Evolutionary conservation across 1,284 basidiomycete species (phyloP).

Genomic region (Phellinidium pouzarii): DNA sequence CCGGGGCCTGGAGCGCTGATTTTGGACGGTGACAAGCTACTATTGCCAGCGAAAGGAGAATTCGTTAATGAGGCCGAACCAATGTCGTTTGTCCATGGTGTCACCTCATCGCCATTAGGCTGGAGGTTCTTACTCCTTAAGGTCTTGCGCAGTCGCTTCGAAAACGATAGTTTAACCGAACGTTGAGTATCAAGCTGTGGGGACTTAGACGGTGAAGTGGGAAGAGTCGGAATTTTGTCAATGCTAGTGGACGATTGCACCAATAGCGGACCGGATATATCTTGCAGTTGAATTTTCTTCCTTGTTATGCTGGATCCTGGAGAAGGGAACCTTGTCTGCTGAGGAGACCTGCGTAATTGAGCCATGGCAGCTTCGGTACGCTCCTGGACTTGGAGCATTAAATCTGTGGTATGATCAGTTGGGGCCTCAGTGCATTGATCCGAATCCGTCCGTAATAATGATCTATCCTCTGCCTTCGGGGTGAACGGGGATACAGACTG

Average conservation of each 20-base stretch:
- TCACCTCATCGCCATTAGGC: conserved; percentile 46
- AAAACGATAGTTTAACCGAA: conserved; percentile 43
- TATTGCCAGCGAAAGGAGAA: conserved; percentile 21
- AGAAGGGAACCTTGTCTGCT: conserved; percentile 40
- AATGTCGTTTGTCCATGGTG: conserved; percentile 37
- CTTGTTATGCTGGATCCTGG: conserved; percentile 37
- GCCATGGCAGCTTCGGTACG: conserved; percentile 64
- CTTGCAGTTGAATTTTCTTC: conserved; percentile 58
- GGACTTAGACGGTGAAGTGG: conserved; percentile 32
- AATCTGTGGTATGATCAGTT: conserved; percentile 37
- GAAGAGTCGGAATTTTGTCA: conserved; percentile 62
- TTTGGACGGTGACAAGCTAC: conserved; percentile 19
- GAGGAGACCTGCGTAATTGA: conserved; percentile 55
- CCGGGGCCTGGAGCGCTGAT: conserved; percentile 26
- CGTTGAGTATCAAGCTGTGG: conserved; percentile 27
- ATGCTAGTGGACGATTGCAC: conserved; percentile 71
- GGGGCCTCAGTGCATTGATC: conserved; percentile 23
- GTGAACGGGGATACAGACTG: neutral
- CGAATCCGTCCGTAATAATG: conserved; percentile 22
- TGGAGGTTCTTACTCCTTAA: conserved; percentile 51
- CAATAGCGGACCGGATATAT: conserved; percentile 68
- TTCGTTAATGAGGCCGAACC: conserved; percentile 22
- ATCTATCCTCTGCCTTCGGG: conserved; percentile 20
- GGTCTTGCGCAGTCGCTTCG: conserved; percentile 51
- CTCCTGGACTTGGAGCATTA: conserved; percentile 62